These are phyloP conservation scores for Myxozyma lipomycoides DNA, from an alignment of 805 yeast genomes.

Conservation along the genomic window DNA sequence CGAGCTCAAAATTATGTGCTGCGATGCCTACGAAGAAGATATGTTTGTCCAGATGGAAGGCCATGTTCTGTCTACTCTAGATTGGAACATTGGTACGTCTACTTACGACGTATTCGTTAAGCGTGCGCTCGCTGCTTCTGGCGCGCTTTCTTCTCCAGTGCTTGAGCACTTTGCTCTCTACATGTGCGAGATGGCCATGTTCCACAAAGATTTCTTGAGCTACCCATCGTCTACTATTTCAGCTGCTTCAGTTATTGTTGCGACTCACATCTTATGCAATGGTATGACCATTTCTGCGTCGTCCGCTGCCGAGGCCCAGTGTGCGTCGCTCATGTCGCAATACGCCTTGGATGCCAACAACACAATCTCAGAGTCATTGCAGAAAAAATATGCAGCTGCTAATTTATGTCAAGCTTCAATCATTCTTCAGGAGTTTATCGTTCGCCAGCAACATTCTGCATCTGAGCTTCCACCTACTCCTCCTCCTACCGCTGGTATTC, in stretches of 20 bases:
- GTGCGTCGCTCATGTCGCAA: slow-evolving; percentile 37
- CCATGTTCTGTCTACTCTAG: slow-evolving; percentile 65
- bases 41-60: slow-evolving; percentile 73
- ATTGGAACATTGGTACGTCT: slow-evolving; percentile 70
- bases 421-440: slow-evolving; percentile 27
- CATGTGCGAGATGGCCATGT: slow-evolving; percentile 39
- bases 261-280: slow-evolving; percentile 31
- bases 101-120: slow-evolving; percentile 47
- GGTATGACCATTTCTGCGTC: slow-evolving; percentile 1
- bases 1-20: slow-evolving; percentile 70
- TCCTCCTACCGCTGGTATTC: slow-evolving; percentile 12
- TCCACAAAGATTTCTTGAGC: slow-evolving; percentile 33
- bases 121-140: slow-evolving; percentile 14
- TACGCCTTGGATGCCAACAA: slow-evolving; percentile 33
- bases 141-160: slow-evolving; percentile 6
- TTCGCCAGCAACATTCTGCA: slow-evolving; percentile 18
- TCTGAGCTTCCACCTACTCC: slow-evolving; percentile 25
- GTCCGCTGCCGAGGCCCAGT: slow-evolving; percentile 31
- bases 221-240: slow-evolving; percentile 37
- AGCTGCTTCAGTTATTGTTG: slow-evolving; percentile 37
- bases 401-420: slow-evolving; percentile 26
- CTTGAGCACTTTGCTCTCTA: slow-evolving; percentile 35
- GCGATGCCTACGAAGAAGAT: slow-evolving; percentile 55
- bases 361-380: slow-evolving; percentile 38
- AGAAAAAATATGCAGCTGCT: slow-evolving; percentile 38